phyloP scores from a whole-genome alignment of 192 early-diverging fungal species.

The Podila verticillata region DNA sequence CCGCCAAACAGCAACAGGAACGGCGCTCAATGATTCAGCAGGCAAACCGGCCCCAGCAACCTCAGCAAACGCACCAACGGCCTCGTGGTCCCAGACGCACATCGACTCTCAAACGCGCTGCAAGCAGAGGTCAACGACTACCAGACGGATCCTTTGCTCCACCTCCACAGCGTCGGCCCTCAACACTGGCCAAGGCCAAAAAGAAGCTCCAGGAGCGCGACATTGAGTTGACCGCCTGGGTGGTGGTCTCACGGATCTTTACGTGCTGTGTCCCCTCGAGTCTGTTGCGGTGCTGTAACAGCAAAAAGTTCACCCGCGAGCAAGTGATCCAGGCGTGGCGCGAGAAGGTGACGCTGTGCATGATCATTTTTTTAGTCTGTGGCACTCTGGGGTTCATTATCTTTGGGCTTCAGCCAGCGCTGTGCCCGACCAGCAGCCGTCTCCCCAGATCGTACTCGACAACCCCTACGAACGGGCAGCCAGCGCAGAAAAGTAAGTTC shows the following conservation, averaged over 20 bases:
- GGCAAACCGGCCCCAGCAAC: constrained; percentile 4
- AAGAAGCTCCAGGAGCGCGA: constrained; percentile 31
- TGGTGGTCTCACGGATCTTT: constrained; percentile 56
- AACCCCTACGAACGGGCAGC: neutral
- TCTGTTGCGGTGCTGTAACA: constrained; percentile 49
- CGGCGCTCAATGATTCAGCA: neutral
- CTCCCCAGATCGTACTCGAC: neutral
- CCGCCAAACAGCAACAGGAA: constrained; percentile 24
- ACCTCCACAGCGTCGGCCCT: constrained; percentile 22
- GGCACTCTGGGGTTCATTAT: constrained; percentile 54
- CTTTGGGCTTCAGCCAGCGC: constrained; percentile 51
- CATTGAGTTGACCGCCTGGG: constrained; percentile 34
- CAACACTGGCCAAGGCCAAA: constrained; percentile 21
- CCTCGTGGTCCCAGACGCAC: constrained; percentile 27
- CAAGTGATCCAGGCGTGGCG: constrained; percentile 64
- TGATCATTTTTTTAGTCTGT: constrained; percentile 53
- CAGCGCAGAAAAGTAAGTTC: constrained; percentile 6
- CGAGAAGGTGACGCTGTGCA: constrained; percentile 64
- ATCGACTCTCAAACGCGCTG: constrained; percentile 36
- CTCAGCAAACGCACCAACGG: neutral
- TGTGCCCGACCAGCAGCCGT: constrained; percentile 43
- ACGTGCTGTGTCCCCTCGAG: constrained; percentile 61
- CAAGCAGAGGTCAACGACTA: constrained; percentile 32
- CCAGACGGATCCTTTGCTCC: neutral
- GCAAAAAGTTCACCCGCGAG: constrained; percentile 49